Percentiles rank a stretch among this genome's conserved stretches.
phyloP scores from a whole-genome alignment of 129 eudicot genomes.

The Ambrosia trifida region DNA sequence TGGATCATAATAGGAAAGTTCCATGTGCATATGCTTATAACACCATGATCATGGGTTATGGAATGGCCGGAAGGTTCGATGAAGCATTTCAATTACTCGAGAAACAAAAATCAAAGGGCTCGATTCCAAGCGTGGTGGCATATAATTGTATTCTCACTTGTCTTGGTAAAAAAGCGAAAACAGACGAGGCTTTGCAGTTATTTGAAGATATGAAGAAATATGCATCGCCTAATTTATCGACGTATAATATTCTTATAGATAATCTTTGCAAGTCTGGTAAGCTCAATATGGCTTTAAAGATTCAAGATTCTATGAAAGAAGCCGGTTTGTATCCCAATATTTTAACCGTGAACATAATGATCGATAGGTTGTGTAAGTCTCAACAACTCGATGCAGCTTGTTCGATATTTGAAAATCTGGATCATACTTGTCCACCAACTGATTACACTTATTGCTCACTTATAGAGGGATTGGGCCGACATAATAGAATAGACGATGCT shows the following conservation, averaged over 20 bases:
- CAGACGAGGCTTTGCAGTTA: slow-evolving; percentile 60
- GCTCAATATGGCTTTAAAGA: slow-evolving; percentile 61
- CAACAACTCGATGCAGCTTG: slow-evolving; percentile 76
- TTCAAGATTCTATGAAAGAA: slow-evolving; percentile 74
- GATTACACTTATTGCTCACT: slow-evolving; percentile 73
- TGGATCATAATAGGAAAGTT: slow-evolving; percentile 59
- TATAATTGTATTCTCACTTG: slow-evolving; percentile 84
- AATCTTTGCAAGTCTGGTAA: slow-evolving; percentile 65
- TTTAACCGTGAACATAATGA: slow-evolving; percentile 78
- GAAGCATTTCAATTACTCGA: slow-evolving; percentile 81
- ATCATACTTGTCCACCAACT: slow-evolving; percentile 71
- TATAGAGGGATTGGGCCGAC: slow-evolving; percentile 88
- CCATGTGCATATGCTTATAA: slow-evolving; percentile 97
- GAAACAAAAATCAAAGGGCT: slow-evolving; percentile 72
- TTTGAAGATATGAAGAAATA: slow-evolving; percentile 82
- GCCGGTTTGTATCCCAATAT: slow-evolving; percentile 80
- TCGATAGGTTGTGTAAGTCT: slow-evolving; percentile 76
- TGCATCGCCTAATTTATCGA: slow-evolving; percentile 70
- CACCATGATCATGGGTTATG: slow-evolving; percentile 97
- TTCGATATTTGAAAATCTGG: slow-evolving; percentile 62
- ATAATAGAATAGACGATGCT: slow-evolving; percentile 82
- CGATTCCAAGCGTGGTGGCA: slow-evolving; percentile 86
- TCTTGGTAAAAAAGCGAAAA: slow-evolving; percentile 76
- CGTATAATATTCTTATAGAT: slow-evolving; percentile 83
- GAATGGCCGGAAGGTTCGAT: slow-evolving; percentile 76